Conservation (phyloP, 2,329 filamentous ascomycete genomes). For the Alternaria viburni region DNA sequence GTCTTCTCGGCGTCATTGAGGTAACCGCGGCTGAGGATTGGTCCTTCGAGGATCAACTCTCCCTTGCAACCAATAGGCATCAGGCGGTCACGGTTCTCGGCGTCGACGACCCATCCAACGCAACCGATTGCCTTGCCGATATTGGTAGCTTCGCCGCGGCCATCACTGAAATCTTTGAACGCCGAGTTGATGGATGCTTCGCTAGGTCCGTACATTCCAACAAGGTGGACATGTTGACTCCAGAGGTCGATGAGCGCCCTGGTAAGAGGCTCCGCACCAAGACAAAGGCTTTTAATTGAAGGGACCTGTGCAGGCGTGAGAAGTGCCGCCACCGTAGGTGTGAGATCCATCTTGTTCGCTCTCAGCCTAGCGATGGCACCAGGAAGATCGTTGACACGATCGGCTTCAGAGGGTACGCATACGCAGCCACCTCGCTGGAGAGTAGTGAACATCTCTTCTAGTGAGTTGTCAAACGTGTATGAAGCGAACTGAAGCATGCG, state of each 20-base stretch:
- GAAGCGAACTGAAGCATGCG: slow-evolving; percentile 51
- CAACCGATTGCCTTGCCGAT: slow-evolving; percentile 41
- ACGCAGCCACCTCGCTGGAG: slow-evolving; percentile 59
- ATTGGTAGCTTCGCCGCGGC: slow-evolving; percentile 39
- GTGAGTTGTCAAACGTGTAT: slow-evolving; percentile 63
- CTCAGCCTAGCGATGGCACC: slow-evolving; percentile 46
- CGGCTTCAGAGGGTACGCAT: slow-evolving; percentile 62
- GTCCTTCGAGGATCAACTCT: slow-evolving; percentile 45
- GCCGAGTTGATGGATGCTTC: slow-evolving; percentile 44
- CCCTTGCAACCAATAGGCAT: slow-evolving; percentile 44
- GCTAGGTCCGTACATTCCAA: slow-evolving; percentile 43
- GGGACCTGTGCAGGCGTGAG: slow-evolving; percentile 54
- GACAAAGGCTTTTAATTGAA: slow-evolving; percentile 51
- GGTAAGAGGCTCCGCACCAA: slow-evolving; percentile 54
- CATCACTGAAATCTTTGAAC: slow-evolving; percentile 38
- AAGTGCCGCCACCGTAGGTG: slow-evolving; percentile 63
- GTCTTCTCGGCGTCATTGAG: slow-evolving; percentile 43
- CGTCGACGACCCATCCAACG: slow-evolving; percentile 42
- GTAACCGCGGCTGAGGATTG: slow-evolving; percentile 43
- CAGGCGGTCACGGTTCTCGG: slow-evolving; percentile 38
- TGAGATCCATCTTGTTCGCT: slow-evolving; percentile 56
- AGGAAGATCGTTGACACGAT: slow-evolving; percentile 59
- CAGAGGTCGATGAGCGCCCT: slow-evolving; percentile 39
- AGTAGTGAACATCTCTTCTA: slow-evolving; percentile 63
- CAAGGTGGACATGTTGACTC: slow-evolving; percentile 27